A percentile compares a stretch with the other conserved stretches of the same genome.
These are phyloP conservation scores for Lepraria neglecta DNA, from an alignment of 495 filamentous ascomycete species.

Conservation along the genomic window DNA sequence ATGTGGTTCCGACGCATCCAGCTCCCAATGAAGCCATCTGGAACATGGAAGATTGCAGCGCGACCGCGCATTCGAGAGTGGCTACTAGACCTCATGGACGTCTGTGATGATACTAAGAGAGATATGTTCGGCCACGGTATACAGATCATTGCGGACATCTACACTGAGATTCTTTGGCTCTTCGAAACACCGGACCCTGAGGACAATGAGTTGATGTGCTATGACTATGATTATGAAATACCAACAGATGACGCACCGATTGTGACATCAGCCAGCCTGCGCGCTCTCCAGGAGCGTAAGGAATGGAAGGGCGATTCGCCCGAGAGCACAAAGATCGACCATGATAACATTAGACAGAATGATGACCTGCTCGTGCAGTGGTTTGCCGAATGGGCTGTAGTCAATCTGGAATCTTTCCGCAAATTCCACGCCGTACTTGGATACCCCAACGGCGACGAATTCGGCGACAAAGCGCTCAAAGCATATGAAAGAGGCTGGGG, in stretches of 20 bases:
- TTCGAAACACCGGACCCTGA: not conserved
- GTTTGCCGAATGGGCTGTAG: conserved; percentile 41
- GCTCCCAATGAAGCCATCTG: conserved; percentile 26
- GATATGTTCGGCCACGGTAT: conserved; percentile 11
- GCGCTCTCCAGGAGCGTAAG: conserved; percentile 10
- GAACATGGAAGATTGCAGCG: conserved; percentile 39
- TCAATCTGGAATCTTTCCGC: conserved; percentile 35
- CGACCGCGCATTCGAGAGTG: conserved; percentile 39
- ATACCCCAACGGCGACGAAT: conserved; percentile 1
- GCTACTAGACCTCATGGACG: conserved; percentile 27
- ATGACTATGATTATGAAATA: conserved; percentile 16
- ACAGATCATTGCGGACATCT: conserved; percentile 13
- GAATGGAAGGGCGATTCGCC: conserved; percentile 5
- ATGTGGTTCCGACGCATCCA: conserved; percentile 46
- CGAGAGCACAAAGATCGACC: conserved; percentile 2
- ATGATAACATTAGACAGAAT: conserved; percentile 24
- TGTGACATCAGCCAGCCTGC: conserved; percentile 13
- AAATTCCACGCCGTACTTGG: conserved; percentile 27
- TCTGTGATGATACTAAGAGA: conserved; percentile 1
- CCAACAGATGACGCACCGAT: conserved; percentile 20
- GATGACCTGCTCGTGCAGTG: conserved; percentile 39
- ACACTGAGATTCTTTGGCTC: conserved; percentile 18
- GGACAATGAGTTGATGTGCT: conserved; percentile 7
- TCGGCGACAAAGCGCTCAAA: not conserved
- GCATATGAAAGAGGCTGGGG: conserved; percentile 6